Base-by-base conservation (phyloP, 73 alveolate species). In the Paramecium sexaurelia region DNA sequence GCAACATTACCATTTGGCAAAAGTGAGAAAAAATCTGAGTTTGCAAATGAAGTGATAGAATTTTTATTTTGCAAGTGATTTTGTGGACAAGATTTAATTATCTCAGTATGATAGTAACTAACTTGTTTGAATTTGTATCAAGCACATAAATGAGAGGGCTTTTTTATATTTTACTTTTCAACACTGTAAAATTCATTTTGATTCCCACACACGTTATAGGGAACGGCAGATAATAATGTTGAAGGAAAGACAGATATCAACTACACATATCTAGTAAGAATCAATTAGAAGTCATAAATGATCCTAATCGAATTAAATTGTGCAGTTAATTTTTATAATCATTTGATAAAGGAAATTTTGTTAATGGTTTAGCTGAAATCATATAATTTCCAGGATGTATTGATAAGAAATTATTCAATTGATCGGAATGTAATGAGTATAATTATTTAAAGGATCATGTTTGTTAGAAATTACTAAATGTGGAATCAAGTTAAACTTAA, bases 221-320 rank as follows among this genome's bases (percentile, higher is more conserved):
- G 94, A n/a, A 93, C 90, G 96, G 84, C 78, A n/a, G 96, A 93
- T 75, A 71, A 94, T 45, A 69, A 91, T 35, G 92, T 89, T 11
- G 96, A 94, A 40, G 90, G 93, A 11, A 93, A 93, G 68, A 93
- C 96, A 33, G 96, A 93, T n/a, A 93, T 93, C 29, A 85, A 93
- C 55, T 85, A 66, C 27, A 22, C 51, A 9, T 67, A 55, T 19
- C n/a, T n/a, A 94, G 96, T 19, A 93, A 93, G 85, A 93, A 93
- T 84, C 90, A 75, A 71, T 57, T 93, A 24, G 96, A 95, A 27
- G 66, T 84, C 9, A 37, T 93, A 35, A 82, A 91, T 83, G 91
- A 91, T 41, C 96, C 96, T 37, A 15, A 33, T 7, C 17, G 37
- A 55, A 51, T 93, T 35, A 36, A 39, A 5, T 51, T 78, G 11